Conservation (phyloP, 1,284 basidiomycete species). For the Trichosporon sp. region DNA sequence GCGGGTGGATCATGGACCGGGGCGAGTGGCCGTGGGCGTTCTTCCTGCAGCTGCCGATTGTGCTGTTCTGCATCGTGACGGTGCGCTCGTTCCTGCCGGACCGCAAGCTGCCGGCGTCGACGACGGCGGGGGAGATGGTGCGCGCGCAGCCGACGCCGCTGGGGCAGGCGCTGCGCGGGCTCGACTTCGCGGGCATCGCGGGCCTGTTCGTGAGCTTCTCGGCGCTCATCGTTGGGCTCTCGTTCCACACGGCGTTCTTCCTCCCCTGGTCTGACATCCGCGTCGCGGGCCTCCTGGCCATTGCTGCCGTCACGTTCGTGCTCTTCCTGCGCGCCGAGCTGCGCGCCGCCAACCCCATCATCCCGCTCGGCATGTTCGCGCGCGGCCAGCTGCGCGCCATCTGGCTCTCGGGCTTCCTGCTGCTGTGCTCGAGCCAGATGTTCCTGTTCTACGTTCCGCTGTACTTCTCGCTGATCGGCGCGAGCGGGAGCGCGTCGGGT, state of each 20-base stretch:
- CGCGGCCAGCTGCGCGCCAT: conserved; percentile 60
- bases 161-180: conserved; percentile 27
- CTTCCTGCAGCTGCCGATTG: conserved; percentile 41
- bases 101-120: conserved; percentile 32
- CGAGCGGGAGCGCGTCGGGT: conserved; percentile 41
- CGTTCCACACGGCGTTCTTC: conserved; percentile 75
- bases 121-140: conserved; percentile 29
- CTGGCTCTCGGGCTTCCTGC: conserved; percentile 36
- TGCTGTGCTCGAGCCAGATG: conserved; percentile 70
- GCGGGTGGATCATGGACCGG: conserved; percentile 43
- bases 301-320: conserved; percentile 55
- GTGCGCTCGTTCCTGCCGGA: conserved; percentile 38
- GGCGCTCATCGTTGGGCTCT: conserved; percentile 69
- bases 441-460: conserved; percentile 51
- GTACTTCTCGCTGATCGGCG: conserved; percentile 46
- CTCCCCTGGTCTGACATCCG: conserved; percentile 68
- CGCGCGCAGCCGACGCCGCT: background rate
- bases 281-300: conserved; percentile 62
- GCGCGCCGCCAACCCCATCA: conserved; percentile 67
- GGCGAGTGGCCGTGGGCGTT: conserved; percentile 45
- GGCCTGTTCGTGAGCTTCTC: conserved; percentile 68
- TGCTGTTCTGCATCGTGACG: conserved; percentile 32
- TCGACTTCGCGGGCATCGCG: conserved; percentile 42
- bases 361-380: conserved; percentile 69
- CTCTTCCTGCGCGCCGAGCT: conserved; percentile 70